A percentile compares a stretch with the other conserved stretches of the same genome.
Evolutionary conservation across 306 rosid genomes (phyloP).

Genomic region (Crotalaria pallida): DNA sequence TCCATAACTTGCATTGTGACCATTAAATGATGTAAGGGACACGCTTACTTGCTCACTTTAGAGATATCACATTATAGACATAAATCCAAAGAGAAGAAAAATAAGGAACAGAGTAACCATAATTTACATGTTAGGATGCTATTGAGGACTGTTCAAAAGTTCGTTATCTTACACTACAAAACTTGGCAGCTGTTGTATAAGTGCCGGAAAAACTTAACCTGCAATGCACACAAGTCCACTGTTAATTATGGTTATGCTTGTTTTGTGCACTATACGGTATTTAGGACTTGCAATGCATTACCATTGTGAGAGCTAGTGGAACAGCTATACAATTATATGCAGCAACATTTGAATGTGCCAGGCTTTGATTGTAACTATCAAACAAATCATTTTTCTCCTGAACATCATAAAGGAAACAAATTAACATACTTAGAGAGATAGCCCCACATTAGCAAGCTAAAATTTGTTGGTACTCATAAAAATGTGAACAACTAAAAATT

Average conservation of each 20-base stretch:
- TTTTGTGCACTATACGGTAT: constrained; percentile 8
- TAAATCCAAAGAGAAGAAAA: no score
- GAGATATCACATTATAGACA: no score
- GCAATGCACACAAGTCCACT: constrained; percentile 33
- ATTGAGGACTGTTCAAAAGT: constrained; percentile 30
- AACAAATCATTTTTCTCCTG: constrained; percentile 20
- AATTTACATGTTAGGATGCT: constrained; percentile 44
- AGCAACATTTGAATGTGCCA: constrained; percentile 5
- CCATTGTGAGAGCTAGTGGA: constrained; percentile 15
- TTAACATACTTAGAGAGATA: background rate
- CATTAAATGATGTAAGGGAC: no score
- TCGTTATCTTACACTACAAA: constrained; percentile 54
- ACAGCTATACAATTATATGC: constrained; percentile 20
- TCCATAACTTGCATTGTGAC: no score
- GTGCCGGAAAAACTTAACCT: constrained; percentile 46
- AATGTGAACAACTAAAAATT: background rate
- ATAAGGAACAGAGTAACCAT: background rate
- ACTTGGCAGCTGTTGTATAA: constrained; percentile 39
- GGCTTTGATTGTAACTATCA: background rate
- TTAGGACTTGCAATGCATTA: constrained; percentile 8
- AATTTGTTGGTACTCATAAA: background rate
- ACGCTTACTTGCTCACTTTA: no score
- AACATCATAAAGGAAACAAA: background rate
- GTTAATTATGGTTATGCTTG: constrained; percentile 21
- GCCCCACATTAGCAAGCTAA: background rate